Base-by-base conservation (phyloP, 441 rosid species). In the Jatropha multifida region DNA sequence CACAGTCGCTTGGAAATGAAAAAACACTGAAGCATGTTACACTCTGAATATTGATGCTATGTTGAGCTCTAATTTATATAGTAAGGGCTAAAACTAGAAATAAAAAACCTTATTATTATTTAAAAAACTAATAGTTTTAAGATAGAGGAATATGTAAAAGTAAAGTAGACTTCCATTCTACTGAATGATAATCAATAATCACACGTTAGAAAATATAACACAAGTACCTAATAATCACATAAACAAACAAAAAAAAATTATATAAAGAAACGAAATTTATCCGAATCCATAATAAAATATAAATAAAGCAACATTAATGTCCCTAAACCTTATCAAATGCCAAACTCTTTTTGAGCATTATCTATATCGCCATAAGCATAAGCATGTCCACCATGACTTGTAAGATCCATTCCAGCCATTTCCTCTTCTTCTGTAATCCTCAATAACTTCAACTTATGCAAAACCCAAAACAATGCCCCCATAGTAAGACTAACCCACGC, bases 331-430 rank as follows among this genome's bases (percentile, higher is more conserved):
- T 7, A 17, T 15, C 26, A 49, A 52, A 51, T 18, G 15, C 38
- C 5, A 11, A 41, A 4, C 27, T 65, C 37, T 66, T 65, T 65
- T 15, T 38, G 6, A 14, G 62, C 55, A 17, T 52, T 70, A 55
- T 80, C 75, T 44, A 48, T 85, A 69, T 83, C 89, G 3, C 83
- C 70, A 69, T 78, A 82, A 59, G 32, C 84, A 74, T 89, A 89
- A n/a, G 93, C 93, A 65, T 83, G 76, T 2, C 93, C 93, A 10
- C 93, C 93, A 76, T 91, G 96, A 59, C 93, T 86, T 15, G 92
- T 89, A 74, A 85, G 56, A 51, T 91, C 90, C 85, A 89, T 77
- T 40, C 93, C 93, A 0, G 90, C 88, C 81, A 83, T 78, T 81
- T 90, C 92, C 65, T 86, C 85, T 27, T 86, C 93, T 4, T 86